phyloP scores from a whole-genome alignment of 2,329 filamentous ascomycete genomes.

The Fusarium nematophilum region DNA sequence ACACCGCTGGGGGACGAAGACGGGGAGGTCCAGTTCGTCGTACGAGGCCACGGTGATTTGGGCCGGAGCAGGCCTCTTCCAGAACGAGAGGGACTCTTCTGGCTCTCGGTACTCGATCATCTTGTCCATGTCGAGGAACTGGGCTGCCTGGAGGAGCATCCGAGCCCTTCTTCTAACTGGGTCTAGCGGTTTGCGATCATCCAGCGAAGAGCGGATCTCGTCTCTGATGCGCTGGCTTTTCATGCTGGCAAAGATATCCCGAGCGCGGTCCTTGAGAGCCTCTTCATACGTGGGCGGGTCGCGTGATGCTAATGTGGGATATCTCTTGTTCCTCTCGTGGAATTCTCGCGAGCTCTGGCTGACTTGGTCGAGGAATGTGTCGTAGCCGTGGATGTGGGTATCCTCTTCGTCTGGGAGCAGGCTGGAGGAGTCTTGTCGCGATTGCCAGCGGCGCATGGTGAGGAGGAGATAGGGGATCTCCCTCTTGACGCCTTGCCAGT shows the following conservation, averaged over 20 bases:
- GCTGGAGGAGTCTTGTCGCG: constrained; percentile 17
- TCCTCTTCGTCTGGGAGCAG: constrained; percentile 43
- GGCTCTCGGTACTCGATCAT: constrained; percentile 49
- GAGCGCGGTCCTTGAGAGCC: constrained; percentile 28
- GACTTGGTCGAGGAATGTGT: constrained; percentile 54
- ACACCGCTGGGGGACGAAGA: constrained; percentile 36
- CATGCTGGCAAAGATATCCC: constrained; percentile 41
- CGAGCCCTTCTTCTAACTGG: constrained; percentile 39
- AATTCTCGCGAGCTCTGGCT: constrained; percentile 46
- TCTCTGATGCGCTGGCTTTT: constrained; percentile 29
- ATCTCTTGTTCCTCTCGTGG: constrained; percentile 37
- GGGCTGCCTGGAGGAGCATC: constrained; percentile 47
- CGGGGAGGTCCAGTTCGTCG: constrained; percentile 18
- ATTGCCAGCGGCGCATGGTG: constrained; percentile 50
- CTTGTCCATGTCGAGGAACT: constrained; percentile 54
- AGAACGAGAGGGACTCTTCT: constrained; percentile 35
- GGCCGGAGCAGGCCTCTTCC: constrained; percentile 40
- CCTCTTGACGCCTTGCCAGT: constrained; percentile 51
- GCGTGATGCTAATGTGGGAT: neutral
- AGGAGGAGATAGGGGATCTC: constrained; percentile 51
- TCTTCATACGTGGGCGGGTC: constrained; percentile 38
- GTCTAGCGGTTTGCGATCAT: neutral
- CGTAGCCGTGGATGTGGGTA: constrained; percentile 50
- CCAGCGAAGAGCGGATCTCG: constrained; percentile 17
- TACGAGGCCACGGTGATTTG: constrained; percentile 36